phyloP scores from a whole-genome alignment of 768 basidiomycete species.

The Boletus edulis region DNA sequence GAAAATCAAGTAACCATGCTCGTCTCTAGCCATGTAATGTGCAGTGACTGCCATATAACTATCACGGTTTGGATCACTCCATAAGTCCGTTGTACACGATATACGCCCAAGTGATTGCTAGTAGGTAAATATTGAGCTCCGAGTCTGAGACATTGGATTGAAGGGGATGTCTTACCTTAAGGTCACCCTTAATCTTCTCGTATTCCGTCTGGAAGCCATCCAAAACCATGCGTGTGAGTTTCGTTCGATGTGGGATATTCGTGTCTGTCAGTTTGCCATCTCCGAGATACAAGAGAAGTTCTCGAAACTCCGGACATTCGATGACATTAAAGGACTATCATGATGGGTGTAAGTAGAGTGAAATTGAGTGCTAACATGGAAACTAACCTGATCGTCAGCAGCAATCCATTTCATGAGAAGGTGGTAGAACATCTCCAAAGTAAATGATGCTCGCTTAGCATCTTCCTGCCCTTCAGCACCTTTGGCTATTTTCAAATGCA shows the following conservation, averaged over 20 bases:
- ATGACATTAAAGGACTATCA: neutral
- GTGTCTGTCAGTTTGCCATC: neutral
- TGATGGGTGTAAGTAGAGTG: too few relatives aligned
- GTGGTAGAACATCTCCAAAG: neutral
- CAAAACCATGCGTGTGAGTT: neutral
- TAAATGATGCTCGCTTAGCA: neutral
- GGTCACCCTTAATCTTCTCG: neutral
- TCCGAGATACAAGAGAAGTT: neutral
- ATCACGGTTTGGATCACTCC: neutral
- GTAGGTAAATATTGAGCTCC: neutral
- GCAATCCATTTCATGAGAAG: neutral
- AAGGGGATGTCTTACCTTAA: neutral
- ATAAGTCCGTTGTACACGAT: neutral
- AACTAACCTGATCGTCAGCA: neutral
- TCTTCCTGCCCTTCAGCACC: neutral
- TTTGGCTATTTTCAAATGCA: neutral
- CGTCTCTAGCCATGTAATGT: neutral
- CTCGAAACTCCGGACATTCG: neutral
- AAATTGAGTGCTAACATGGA: neutral
- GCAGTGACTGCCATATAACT: conserved; percentile 4
- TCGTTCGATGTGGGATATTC: neutral
- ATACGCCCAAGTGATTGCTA: neutral
- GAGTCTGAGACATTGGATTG: too few relatives aligned
- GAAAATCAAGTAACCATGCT: neutral
- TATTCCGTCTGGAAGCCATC: neutral